Evolutionary conservation across 2,329 filamentous ascomycete species (phyloP).

Genomic region (Penicillium oxalicum): DNA sequence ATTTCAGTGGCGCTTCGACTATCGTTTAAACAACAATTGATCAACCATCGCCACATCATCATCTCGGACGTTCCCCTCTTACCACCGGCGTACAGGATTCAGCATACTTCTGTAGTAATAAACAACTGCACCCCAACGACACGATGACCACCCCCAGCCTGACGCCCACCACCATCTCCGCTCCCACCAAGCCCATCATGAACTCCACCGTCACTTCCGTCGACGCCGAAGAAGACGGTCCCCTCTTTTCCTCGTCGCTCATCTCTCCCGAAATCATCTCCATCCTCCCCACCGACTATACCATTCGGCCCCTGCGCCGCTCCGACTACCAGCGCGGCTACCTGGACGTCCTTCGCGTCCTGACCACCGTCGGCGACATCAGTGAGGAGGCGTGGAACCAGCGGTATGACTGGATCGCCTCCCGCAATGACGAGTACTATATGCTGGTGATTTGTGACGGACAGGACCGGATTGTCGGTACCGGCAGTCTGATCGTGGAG

Average conservation of each 20-base stretch:
- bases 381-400: conserved; percentile 66
- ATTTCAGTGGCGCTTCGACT: not conserved
- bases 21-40: not conserved
- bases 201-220: conserved; percentile 17
- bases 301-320: conserved; percentile 69
- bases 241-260: conserved; percentile 71
- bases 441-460: conserved; percentile 78
- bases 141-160: conserved; percentile 18
- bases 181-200: conserved; percentile 15
- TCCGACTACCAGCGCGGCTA: conserved; percentile 77
- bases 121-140: not conserved
- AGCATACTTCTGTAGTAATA: not conserved
- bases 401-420: conserved; percentile 75
- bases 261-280: conserved; percentile 69
- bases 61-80: not conserved
- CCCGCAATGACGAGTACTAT: conserved; percentile 73
- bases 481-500: conserved; percentile 85
- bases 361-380: conserved; percentile 90
- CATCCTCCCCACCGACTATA: conserved; percentile 73
- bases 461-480: conserved; percentile 69
- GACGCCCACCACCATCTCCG: conserved; percentile 11
- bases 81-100: not conserved
- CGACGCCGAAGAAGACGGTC: conserved; percentile 38
- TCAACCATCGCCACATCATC: no score
- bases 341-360: conserved; percentile 81